A percentile compares a stretch with the other conserved stretches of the same genome.
Evolutionary conservation across 1,139 yeast genomes (phyloP).

Genomic region (Lodderomyces metapsilosis): DNA sequence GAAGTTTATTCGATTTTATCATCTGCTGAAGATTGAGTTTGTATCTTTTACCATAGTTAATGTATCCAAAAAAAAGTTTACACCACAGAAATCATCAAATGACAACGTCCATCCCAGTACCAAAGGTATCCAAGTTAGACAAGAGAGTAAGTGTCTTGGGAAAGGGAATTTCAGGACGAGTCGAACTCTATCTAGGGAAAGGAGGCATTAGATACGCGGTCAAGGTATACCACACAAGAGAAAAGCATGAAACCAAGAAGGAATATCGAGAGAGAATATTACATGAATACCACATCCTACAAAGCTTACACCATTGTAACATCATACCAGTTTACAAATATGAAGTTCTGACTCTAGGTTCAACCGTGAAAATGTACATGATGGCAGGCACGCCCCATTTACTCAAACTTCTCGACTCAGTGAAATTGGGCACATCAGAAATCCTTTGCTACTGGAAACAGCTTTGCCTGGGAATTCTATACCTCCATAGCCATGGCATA

Average conservation of each 20-base stretch:
- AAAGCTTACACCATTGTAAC: constrained; percentile 31
- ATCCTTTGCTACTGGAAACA: constrained; percentile 36
- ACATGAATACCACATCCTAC: constrained; percentile 36
- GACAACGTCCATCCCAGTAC: not conserved
- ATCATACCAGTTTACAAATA: constrained; percentile 31
- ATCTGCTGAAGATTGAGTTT: no score
- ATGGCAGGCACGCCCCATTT: constrained; percentile 35
- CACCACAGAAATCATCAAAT: no score
- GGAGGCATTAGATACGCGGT: constrained; percentile 29
- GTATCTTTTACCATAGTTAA: no score
- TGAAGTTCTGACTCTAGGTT: constrained; percentile 20
- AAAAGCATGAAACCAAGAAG: constrained; percentile 15
- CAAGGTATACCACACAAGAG: constrained; percentile 38
- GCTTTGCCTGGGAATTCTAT: constrained; percentile 28
- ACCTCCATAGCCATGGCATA: constrained; percentile 29
- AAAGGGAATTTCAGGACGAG: constrained; percentile 43
- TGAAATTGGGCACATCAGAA: constrained; percentile 15
- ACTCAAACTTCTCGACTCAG: constrained; percentile 15
- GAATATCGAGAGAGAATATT: constrained; percentile 24
- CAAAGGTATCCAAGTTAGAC: constrained; percentile 13
- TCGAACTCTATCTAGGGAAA: constrained; percentile 29
- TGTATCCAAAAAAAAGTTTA: no score
- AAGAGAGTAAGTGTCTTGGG: constrained; percentile 9
- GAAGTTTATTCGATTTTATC: no score
- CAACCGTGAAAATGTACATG: constrained; percentile 24